Conservation (phyloP, 805 yeast species). For the Candida hungchunana region DNA sequence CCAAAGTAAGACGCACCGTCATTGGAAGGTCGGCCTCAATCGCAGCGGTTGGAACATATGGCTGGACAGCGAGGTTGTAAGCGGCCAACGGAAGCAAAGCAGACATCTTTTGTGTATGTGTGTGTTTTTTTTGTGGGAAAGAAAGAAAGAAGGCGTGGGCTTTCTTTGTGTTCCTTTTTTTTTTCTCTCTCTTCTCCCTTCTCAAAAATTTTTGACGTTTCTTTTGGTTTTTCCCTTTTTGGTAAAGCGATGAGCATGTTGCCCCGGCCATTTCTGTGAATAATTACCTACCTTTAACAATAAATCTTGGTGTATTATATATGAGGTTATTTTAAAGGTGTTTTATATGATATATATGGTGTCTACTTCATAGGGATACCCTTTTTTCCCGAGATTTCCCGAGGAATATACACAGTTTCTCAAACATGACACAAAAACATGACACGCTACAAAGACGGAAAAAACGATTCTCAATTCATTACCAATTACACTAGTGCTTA, state of each 20-base stretch:
- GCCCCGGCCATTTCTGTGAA: no score
- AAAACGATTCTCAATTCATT: background rate
- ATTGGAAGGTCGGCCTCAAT: constrained; percentile 83
- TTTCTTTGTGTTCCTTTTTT: background rate
- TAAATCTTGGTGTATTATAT: no score
- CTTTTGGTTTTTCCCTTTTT: constrained; percentile 26
- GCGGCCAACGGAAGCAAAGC: constrained; percentile 80
- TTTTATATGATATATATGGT: no score
- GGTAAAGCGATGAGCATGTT: constrained; percentile 23
- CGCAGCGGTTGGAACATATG: constrained; percentile 85
- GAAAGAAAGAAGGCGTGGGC: constrained; percentile 1
- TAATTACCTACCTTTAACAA: no score
- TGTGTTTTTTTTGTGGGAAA: background rate
- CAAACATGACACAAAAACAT: no score
- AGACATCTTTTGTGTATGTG: constrained; percentile 44
- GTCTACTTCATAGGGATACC: no score
- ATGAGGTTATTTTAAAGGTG: no score
- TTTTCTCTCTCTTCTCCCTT: constrained; percentile 5
- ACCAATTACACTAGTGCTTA: constrained; percentile 52
- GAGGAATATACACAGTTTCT: background rate
- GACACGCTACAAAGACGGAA: background rate
- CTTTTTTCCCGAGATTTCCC: no score
- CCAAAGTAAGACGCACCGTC: constrained; percentile 88
- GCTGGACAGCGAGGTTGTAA: constrained; percentile 78
- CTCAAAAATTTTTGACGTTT: constrained; percentile 20